phyloP scores from a whole-genome alignment of 225 moss, liverwort and hornwort species.

The Physcomitrellopsis africana region DNA sequence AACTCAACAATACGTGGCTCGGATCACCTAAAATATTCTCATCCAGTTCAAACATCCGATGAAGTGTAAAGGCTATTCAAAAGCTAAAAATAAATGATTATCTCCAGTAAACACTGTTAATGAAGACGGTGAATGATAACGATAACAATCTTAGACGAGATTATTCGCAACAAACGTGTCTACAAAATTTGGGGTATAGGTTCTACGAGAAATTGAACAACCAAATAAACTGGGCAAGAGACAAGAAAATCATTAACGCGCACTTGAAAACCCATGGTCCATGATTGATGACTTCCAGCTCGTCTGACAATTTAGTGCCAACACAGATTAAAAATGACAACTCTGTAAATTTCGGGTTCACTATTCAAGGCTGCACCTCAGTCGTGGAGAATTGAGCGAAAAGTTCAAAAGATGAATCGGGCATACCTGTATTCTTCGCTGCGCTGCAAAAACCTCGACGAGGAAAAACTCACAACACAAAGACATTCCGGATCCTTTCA shows the following conservation, averaged over 20 bases:
- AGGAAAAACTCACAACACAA: slow-evolving; percentile 19
- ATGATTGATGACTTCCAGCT: slow-evolving; percentile 1
- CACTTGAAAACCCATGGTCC: not conserved
- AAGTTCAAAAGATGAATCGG: not conserved
- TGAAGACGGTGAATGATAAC: too few species aligned
- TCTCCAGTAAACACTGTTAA: too few species aligned
- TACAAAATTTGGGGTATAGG: not conserved
- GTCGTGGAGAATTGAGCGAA: not conserved
- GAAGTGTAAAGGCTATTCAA: too few species aligned
- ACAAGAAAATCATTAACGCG: not conserved
- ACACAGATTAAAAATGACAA: slow-evolving; percentile 10
- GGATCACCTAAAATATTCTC: too few species aligned
- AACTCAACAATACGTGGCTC: too few species aligned
- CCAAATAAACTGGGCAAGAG: too few species aligned
- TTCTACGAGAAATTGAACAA: not conserved
- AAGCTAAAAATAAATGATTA: too few species aligned
- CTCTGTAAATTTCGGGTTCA: not conserved
- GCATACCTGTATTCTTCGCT: too few species aligned
- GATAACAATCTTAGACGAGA: too few species aligned
- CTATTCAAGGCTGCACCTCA: not conserved
- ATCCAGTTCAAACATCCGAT: too few species aligned
- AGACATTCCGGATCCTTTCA: slow-evolving; percentile 12
- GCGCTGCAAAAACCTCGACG: not conserved
- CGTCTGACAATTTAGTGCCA: not conserved
- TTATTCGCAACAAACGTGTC: too few species aligned